Percentiles rank a stretch among this genome's conserved stretches.
phyloP scores from a whole-genome alignment of 148 eudicot genomes.

The Chenopodium berlandieri region DNA sequence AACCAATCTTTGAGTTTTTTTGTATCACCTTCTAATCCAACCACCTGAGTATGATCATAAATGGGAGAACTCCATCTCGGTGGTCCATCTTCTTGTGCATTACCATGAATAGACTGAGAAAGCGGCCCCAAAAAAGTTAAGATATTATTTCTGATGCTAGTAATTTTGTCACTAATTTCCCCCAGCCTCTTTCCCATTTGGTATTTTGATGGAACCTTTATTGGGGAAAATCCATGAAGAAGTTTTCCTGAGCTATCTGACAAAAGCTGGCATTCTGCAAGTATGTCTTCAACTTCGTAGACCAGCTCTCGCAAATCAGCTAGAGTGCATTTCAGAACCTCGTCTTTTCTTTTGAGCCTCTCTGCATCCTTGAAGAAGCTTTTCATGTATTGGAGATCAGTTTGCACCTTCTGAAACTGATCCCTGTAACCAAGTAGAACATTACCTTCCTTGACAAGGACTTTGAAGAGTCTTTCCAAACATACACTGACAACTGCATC shows the following conservation, averaged over 20 bases:
- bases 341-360: constrained; percentile 43
- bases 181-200: constrained; percentile 33
- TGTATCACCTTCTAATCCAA: constrained; percentile 50
- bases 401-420: constrained; percentile 42
- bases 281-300: constrained; percentile 50
- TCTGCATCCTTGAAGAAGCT: constrained; percentile 56
- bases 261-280: constrained; percentile 36
- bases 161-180: constrained; percentile 36
- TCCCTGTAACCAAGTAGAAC: constrained; percentile 29
- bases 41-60: constrained; percentile 52
- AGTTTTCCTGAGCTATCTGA: constrained; percentile 25
- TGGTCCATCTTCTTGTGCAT: constrained; percentile 27
- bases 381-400: constrained; percentile 41
- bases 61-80: constrained; percentile 51
- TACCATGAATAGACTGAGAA: constrained; percentile 17
- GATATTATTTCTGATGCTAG: constrained; percentile 33
- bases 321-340: constrained; percentile 30
- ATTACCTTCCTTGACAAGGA: constrained; percentile 34
- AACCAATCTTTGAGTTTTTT: constrained; percentile 50
- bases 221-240: constrained; percentile 23
- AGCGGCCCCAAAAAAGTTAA: constrained; percentile 31
- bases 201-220: constrained; percentile 26
- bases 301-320: constrained; percentile 34
- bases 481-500: constrained; percentile 49
- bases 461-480: constrained; percentile 38